Evolutionary conservation across 805 yeast genomes (phyloP).

Genomic region (Nakazawaea populi): DNA sequence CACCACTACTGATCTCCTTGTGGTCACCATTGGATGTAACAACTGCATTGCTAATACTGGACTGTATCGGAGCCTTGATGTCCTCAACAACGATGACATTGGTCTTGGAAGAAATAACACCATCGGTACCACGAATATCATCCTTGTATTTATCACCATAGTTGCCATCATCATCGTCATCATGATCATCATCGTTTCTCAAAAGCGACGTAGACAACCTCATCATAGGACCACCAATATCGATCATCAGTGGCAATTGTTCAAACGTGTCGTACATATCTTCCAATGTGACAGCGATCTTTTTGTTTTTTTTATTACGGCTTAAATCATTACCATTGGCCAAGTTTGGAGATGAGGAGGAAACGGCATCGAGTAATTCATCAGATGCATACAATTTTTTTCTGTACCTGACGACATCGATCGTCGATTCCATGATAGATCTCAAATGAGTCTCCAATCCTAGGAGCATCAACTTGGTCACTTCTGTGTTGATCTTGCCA

Average conservation of each 20-base stretch:
- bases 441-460: constrained; percentile 82
- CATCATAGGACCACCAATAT: constrained; percentile 57
- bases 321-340: not conserved
- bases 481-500: constrained; percentile 72
- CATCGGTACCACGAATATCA: too few relatives aligned
- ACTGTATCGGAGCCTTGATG: too few relatives aligned
- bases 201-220: constrained; percentile 44
- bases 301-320: constrained; percentile 20
- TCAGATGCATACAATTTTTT: constrained; percentile 36
- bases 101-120: too few relatives aligned
- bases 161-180: constrained; percentile 1
- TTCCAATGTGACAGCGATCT: constrained; percentile 50
- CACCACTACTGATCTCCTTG: too few relatives aligned
- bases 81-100: too few relatives aligned
- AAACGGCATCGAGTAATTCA: constrained; percentile 21
- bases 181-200: constrained; percentile 48
- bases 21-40: too few relatives aligned
- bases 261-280: constrained; percentile 62
- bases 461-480: constrained; percentile 68
- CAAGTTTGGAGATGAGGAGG: not conserved
- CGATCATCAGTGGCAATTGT: constrained; percentile 61
- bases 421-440: constrained; percentile 64
- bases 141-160: too few relatives aligned
- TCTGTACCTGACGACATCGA: constrained; percentile 65
- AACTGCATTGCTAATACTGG: too few relatives aligned